Conservation (phyloP, 129 eudicot species). For the Lonicera japonica region DNA sequence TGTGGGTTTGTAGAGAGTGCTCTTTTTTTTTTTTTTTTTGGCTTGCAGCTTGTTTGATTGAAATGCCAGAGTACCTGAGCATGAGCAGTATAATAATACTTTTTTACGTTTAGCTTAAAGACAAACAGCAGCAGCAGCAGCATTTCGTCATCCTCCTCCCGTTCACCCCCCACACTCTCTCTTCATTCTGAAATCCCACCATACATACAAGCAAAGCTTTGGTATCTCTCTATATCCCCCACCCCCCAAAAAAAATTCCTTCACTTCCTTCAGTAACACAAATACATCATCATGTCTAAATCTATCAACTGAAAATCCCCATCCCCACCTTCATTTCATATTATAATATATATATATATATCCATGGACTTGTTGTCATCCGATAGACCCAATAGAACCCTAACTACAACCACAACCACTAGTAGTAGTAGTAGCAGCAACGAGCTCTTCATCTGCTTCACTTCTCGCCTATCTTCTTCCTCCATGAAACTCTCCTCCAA, state of each 20-base stretch:
- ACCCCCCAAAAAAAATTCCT: no score
- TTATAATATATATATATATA: no score
- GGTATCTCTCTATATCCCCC: neutral
- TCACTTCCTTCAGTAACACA: no score
- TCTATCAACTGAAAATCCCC: neutral
- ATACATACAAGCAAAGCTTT: neutral
- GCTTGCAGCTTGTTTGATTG: no score
- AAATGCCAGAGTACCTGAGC: neutral
- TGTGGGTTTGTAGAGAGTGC: no score
- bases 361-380: slow-evolving; percentile 9
- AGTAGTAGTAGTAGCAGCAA: slow-evolving; percentile 28
- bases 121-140: no score
- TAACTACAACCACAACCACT: slow-evolving; percentile 14
- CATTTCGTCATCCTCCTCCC: neutral
- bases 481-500: slow-evolving; percentile 60
- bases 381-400: slow-evolving; percentile 12
- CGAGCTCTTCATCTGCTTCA: slow-evolving; percentile 88
- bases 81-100: neutral
- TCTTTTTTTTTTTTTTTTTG: no score
- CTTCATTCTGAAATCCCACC: neutral
- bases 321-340: slow-evolving; percentile 1
- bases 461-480: slow-evolving; percentile 48
- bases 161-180: neutral
- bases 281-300: neutral
- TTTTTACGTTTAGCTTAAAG: neutral